phyloP scores from a whole-genome alignment of 129 eudicot species.

The Gnaphalium uliginosum region DNA sequence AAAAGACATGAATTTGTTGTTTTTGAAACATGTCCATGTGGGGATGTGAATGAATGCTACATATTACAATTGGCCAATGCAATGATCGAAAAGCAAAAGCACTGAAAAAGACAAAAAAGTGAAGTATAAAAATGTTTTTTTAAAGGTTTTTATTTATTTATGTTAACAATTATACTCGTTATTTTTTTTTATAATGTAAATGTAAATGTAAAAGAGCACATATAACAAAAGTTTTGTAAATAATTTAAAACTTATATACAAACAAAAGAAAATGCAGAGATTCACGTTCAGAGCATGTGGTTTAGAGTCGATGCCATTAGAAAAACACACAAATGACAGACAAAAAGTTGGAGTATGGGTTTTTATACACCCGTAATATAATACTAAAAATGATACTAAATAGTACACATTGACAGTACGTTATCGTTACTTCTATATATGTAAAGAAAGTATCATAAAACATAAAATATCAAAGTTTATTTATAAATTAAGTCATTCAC shows the following conservation, averaged over 20 bases:
- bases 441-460: too few relatives aligned
- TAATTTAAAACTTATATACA: background rate
- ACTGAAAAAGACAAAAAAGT: background rate
- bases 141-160: background rate
- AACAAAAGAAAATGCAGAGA: constrained; percentile 13
- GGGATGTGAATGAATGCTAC: background rate
- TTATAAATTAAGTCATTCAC: too few relatives aligned
- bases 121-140: background rate
- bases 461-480: too few relatives aligned
- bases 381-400: too few relatives aligned
- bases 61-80: constrained; percentile 5
- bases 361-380: background rate
- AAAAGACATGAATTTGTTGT: constrained; percentile 10
- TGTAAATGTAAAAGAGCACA: background rate
- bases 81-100: constrained; percentile 21
- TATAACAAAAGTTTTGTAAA: too few relatives aligned
- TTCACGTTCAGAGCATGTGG: constrained; percentile 26
- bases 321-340: background rate
- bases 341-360: background rate
- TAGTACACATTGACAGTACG: too few relatives aligned
- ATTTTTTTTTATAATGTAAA: background rate
- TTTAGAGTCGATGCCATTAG: background rate
- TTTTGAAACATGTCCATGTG: constrained; percentile 21
- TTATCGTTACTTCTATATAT: too few relatives aligned
- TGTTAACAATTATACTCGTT: background rate